These are phyloP conservation scores for Knoxia roxburghii DNA, from an alignment of 257 asterid genomes.

Conservation along the genomic window DNA sequence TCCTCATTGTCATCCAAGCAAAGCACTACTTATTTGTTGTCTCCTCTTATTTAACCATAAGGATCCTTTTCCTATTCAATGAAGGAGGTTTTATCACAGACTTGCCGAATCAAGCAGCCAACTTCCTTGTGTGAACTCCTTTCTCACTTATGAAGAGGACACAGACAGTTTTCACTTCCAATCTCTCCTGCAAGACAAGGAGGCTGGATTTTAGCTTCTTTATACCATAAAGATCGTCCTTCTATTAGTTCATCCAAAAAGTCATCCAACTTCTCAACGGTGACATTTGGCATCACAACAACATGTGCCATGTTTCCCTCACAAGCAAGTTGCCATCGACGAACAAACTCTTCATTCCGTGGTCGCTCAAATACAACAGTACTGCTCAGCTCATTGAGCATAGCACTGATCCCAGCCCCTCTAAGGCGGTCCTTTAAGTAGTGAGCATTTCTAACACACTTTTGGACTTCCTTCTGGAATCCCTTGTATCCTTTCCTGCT, in stretches of 20 bases:
- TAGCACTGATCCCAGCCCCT: conserved; percentile 68
- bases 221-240: conserved; percentile 67
- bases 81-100: background rate
- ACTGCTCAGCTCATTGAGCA: conserved; percentile 95
- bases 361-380: conserved; percentile 96
- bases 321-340: conserved; percentile 94
- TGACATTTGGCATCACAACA: conserved; percentile 85
- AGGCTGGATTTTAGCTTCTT: conserved; percentile 42
- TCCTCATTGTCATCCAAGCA: background rate
- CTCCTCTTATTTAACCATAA: background rate
- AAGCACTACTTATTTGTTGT: background rate
- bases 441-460: conserved; percentile 88
- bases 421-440: conserved; percentile 73
- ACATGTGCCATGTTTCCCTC: conserved; percentile 88
- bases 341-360: conserved; percentile 76
- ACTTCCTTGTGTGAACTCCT: background rate
- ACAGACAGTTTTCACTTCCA: conserved; percentile 49
- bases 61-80: background rate
- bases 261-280: conserved; percentile 64
- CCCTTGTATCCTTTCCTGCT: conserved; percentile 92
- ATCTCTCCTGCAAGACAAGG: conserved; percentile 84
- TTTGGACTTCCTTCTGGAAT: conserved; percentile 93
- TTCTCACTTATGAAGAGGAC: conserved; percentile 26
- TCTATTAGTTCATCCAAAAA: conserved; percentile 57
- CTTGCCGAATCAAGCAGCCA: background rate